Percentiles rank a stretch among this genome's conserved stretches.
Conservation (phyloP, 495 filamentous ascomycete genomes). For the Lasiosphaeria hispida region DNA sequence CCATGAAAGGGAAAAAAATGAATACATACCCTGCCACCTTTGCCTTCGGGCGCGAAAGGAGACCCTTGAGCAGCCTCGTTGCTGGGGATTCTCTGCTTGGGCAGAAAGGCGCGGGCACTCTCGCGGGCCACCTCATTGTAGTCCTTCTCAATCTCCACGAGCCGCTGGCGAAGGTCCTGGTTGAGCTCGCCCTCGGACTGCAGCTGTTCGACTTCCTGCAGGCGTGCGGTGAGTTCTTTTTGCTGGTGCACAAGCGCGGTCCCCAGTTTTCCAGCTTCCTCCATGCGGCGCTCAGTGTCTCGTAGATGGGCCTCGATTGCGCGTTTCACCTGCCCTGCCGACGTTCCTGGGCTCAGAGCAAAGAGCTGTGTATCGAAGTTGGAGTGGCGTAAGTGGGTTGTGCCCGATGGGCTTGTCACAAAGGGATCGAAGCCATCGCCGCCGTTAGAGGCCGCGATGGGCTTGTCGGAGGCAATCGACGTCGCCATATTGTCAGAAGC, state of each 20-base stretch:
- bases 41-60: conserved; percentile 57
- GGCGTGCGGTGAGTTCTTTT: conserved; percentile 70
- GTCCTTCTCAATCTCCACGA: conserved; percentile 85
- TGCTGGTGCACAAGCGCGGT: conserved; percentile 82
- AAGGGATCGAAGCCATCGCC: conserved; percentile 53
- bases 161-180: conserved; percentile 76
- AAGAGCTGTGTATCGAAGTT: conserved; percentile 77
- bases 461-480: conserved; percentile 31
- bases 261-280: conserved; percentile 86
- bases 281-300: conserved; percentile 85
- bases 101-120: conserved; percentile 83
- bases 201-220: conserved; percentile 80
- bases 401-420: conserved; percentile 39
- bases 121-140: conserved; percentile 94
- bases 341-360: conserved; percentile 69
- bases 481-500: conserved; percentile 29
- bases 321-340: conserved; percentile 81
- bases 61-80: conserved; percentile 61
- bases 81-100: conserved; percentile 72
- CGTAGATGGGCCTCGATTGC: conserved; percentile 86
- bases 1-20: not conserved
- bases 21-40: conserved; percentile 50
- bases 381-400: conserved; percentile 67
- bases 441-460: conserved; percentile 22
- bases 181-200: conserved; percentile 79